Conservation (phyloP, 2,329 filamentous ascomycete species). For the Furcasterigmium sp. region DNA sequence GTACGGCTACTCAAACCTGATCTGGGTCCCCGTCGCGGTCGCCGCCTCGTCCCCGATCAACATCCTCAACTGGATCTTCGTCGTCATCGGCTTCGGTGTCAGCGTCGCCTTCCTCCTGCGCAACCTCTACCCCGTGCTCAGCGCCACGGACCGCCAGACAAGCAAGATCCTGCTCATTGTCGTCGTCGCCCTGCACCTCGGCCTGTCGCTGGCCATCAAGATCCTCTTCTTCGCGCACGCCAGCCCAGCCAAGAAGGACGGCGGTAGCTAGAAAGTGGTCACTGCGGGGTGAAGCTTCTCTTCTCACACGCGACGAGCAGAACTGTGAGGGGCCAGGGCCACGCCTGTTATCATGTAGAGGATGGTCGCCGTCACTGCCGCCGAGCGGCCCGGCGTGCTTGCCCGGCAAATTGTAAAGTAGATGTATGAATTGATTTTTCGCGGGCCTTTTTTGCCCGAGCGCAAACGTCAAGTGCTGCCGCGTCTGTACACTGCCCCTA, state of each 20-base stretch:
- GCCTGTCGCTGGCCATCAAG: conserved; percentile 91
- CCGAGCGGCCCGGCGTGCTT: not conserved
- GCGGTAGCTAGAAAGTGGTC: not conserved
- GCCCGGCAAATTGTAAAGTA: not conserved
- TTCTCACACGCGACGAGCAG: not conserved
- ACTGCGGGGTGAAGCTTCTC: too few relatives aligned
- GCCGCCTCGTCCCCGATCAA: conserved; percentile 85
- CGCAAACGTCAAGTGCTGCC: too few relatives aligned
- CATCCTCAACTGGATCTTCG: conserved; percentile 90
- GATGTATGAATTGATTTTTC: too few relatives aligned
- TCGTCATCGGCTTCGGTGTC: conserved; percentile 76
- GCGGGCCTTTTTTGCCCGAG: too few relatives aligned
- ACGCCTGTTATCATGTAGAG: not conserved
- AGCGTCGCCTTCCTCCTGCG: conserved; percentile 80
- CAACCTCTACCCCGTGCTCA: conserved; percentile 87
- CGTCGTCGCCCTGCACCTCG: conserved; percentile 81
- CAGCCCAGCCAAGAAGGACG: conserved; percentile 39
- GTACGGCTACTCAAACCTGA: conserved; percentile 93
- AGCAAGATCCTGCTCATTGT: conserved; percentile 82
- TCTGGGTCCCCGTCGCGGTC: conserved; percentile 93
- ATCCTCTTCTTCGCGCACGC: conserved; percentile 89
- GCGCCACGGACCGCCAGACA: conserved; percentile 85
- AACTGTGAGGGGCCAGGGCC: too few relatives aligned
- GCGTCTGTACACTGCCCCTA: too few relatives aligned
- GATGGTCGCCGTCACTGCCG: not conserved